Evolutionary conservation across 2,329 filamentous ascomycete species (phyloP).

Genomic region (Trichoderma semiorbis): DNA sequence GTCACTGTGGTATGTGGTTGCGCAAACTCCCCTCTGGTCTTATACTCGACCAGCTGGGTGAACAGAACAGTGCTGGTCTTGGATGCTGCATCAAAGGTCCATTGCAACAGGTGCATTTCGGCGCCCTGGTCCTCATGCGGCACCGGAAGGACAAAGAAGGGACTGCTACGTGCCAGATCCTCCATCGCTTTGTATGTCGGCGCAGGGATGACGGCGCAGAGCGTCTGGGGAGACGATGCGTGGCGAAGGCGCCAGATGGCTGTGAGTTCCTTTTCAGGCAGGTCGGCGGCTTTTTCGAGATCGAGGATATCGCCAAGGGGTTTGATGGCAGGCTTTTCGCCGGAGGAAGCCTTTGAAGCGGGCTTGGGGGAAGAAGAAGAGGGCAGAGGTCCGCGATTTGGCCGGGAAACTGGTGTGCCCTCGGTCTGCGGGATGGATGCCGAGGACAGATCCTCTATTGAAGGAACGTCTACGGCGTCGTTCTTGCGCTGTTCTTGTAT

Average conservation of each 20-base stretch:
- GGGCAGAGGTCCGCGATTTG: constrained; percentile 32
- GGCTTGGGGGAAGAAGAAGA: constrained; percentile 24
- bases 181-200: constrained; percentile 72
- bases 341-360: constrained; percentile 19
- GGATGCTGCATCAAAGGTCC: constrained; percentile 73
- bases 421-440: constrained; percentile 34
- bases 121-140: constrained; percentile 66
- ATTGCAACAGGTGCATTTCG: constrained; percentile 95
- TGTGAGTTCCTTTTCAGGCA: constrained; percentile 79
- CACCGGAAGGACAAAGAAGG: constrained; percentile 87
- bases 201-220: constrained; percentile 80
- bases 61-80: constrained; percentile 77
- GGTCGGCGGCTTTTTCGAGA: constrained; percentile 67
- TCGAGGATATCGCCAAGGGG: constrained; percentile 62
- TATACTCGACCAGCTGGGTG: constrained; percentile 90
- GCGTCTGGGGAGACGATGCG: constrained; percentile 64
- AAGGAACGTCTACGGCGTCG: constrained; percentile 52
- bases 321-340: constrained; percentile 37
- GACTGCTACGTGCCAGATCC: constrained; percentile 66
- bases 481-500: constrained; percentile 69
- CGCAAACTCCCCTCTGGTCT: constrained; percentile 83
- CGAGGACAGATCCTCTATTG: constrained; percentile 19
- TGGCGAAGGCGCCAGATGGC: constrained; percentile 88
- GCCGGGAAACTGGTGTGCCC: constrained; percentile 35
- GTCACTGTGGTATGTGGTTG: constrained; percentile 92